Evolutionary conservation across 768 basidiomycete genomes (phyloP).

Genomic region (Paxillus involutus): DNA sequence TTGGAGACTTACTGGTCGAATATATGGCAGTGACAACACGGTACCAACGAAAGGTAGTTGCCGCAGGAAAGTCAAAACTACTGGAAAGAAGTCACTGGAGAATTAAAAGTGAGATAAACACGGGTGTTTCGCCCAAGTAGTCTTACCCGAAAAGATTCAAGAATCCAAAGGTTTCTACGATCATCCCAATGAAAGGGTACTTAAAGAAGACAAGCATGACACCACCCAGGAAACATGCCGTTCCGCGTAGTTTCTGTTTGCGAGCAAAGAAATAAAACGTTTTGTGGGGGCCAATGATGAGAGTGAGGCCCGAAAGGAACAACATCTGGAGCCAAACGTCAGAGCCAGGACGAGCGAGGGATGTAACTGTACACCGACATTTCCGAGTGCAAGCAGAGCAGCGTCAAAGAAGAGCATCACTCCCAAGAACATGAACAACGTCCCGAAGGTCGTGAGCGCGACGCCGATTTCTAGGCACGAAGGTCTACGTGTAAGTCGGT

Average conservation of each 20-base stretch:
- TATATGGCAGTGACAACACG: conserved; percentile 81
- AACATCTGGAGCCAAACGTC: conserved; percentile 61
- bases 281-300: conserved; percentile 96
- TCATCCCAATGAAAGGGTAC: conserved; percentile 91
- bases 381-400: conserved; percentile 93
- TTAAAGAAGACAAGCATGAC: conserved; percentile 93
- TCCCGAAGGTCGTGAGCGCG: conserved; percentile 93
- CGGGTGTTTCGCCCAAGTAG: neutral
- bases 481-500: neutral
- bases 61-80: conserved; percentile 93
- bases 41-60: conserved; percentile 93
- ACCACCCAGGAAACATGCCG: conserved; percentile 84
- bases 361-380: conserved; percentile 53
- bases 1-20: conserved; percentile 62
- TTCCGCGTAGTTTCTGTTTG: conserved; percentile 91
- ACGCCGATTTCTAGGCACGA: conserved; percentile 85
- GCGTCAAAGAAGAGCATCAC: conserved; percentile 97
- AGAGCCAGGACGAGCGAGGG: conserved; percentile 7
- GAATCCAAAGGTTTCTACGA: conserved; percentile 96
- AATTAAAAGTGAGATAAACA: conserved; percentile 4
- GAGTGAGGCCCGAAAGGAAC: conserved; percentile 90
- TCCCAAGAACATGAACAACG: conserved; percentile 93
- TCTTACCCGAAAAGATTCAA: conserved; percentile 92
- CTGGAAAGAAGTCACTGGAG: conserved; percentile 96
- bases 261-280: conserved; percentile 98